Base-by-base conservation (phyloP, 148 eudicot genomes). In the Rhododendron henanense region DNA sequence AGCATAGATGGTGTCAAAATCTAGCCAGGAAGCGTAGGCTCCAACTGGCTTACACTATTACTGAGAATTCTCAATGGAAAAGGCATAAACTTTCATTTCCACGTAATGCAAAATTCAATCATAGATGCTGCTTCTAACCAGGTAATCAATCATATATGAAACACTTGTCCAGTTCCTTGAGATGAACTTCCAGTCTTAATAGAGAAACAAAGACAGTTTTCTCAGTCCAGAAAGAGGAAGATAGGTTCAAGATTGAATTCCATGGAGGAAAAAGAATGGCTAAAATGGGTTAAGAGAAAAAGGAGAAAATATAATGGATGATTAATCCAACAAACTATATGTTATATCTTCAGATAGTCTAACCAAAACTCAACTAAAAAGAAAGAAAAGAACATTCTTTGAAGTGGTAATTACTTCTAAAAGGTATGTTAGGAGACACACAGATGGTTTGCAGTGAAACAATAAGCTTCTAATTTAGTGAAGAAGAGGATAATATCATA, bases 301-400 rank as follows among this genome's bases (percentile, higher is more conserved):
- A 59, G 65, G 65, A 19, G 23, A 57, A 14, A 80, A 51, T 41
- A 51, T 33, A 15, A 50, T 11, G 39, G 53, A 10, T 10, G 35
- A 83, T 83, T 63, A 76, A 83, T 83, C 1, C 75, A 83, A 83
- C 65, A 59, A 59, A 18, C 65, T 59, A 59, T 59, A 18, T 59
- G 6, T 1, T 51, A 39, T 39, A 39, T 39, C 44, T 39, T 39
- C 44, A 39, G 44, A 5, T 5, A 39, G 44, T 39, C 44, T 39
- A 39, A 39, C 44, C 44, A 39, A 39, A 39, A 39, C 44, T 39
- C 44, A 39, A 39, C 44, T 39, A 39, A 39, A 39, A 5, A 37
- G 51, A 59, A 35, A 75, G 19, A 33, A 33, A 73, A 74, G 33
- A 78, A 51, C 33, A 67, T 67, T 9, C 44, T 39, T 39, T 25